Evolutionary conservation across 129 eudicot species (phyloP).

Genomic region (Flaveria bidentis): DNA sequence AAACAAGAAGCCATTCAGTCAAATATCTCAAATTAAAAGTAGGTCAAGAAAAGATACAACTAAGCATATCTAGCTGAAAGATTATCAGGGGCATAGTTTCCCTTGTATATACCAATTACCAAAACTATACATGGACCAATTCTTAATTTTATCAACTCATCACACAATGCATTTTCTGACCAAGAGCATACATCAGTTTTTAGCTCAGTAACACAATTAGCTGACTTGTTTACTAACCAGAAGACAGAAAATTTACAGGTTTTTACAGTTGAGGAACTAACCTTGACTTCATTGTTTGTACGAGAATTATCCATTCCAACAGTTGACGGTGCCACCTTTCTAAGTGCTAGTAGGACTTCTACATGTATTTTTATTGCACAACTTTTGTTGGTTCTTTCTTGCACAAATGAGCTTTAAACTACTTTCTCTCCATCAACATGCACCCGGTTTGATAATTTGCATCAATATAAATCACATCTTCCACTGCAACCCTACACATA

Average conservation of each 20-base stretch:
- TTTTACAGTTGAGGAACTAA: slow-evolving; percentile 1
- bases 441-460: too few relatives aligned
- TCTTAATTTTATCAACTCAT: slow-evolving; percentile 23
- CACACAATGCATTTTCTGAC: not conserved
- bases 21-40: not conserved
- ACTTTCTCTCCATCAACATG: too few relatives aligned
- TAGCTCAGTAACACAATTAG: slow-evolving; percentile 11
- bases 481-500: too few relatives aligned
- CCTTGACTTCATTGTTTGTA: slow-evolving; percentile 50
- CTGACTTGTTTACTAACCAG: not conserved
- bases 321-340: slow-evolving; percentile 51
- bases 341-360: slow-evolving; percentile 63
- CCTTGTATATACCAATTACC: not conserved
- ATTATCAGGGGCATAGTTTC: not conserved
- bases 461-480: too few relatives aligned
- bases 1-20: too few relatives aligned
- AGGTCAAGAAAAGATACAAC: not conserved
- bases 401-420: too few relatives aligned
- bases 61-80: not conserved
- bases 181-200: too few relatives aligned
- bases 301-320: slow-evolving; percentile 41
- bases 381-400: too few relatives aligned
- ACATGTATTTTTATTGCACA: slow-evolving; percentile 24
- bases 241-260: too few relatives aligned
- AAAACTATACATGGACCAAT: slow-evolving; percentile 5